Evolutionary conservation across 106 monocot genomes (phyloP).

Genomic region (Dendrobium catenatum): DNA sequence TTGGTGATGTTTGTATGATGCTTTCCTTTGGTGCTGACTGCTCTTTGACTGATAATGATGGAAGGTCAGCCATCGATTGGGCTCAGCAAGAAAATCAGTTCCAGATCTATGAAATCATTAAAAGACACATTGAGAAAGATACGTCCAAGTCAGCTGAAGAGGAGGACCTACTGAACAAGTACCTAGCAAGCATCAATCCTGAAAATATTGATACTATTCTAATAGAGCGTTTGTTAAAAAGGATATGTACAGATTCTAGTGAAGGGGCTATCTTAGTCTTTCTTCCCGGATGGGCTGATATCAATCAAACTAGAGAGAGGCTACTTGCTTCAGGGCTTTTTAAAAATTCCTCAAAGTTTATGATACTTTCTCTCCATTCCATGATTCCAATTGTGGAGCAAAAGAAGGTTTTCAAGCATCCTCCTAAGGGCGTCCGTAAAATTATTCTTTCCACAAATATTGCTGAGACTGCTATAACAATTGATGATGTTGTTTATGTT

Average conservation of each 20-base stretch:
- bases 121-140: slow-evolving; percentile 48
- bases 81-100: slow-evolving; percentile 61
- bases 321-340: slow-evolving; percentile 62
- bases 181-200: slow-evolving; percentile 65
- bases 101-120: slow-evolving; percentile 57
- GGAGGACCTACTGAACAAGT: slow-evolving; percentile 61
- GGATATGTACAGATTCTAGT: slow-evolving; percentile 72
- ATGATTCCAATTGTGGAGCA: slow-evolving; percentile 91
- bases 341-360: slow-evolving; percentile 52
- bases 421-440: slow-evolving; percentile 65
- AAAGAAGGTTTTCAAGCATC: slow-evolving; percentile 81
- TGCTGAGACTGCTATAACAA: slow-evolving; percentile 95
- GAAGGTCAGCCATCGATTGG: slow-evolving; percentile 72
- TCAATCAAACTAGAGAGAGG: slow-evolving; percentile 66
- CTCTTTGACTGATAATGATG: slow-evolving; percentile 54
- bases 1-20: slow-evolving; percentile 84
- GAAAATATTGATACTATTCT: slow-evolving; percentile 75
- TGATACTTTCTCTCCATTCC: slow-evolving; percentile 77
- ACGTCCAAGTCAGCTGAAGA: slow-evolving; percentile 35
- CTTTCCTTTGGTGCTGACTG: slow-evolving; percentile 75
- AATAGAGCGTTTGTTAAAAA: slow-evolving; percentile 57
- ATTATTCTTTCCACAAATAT: slow-evolving; percentile 97
- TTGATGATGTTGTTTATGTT: slow-evolving; percentile 95
- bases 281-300: slow-evolving; percentile 99
- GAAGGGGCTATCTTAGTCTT: slow-evolving; percentile 91